Conservation (phyloP, 768 basidiomycete species). For the Hygrophoropsis aurantiaca region DNA sequence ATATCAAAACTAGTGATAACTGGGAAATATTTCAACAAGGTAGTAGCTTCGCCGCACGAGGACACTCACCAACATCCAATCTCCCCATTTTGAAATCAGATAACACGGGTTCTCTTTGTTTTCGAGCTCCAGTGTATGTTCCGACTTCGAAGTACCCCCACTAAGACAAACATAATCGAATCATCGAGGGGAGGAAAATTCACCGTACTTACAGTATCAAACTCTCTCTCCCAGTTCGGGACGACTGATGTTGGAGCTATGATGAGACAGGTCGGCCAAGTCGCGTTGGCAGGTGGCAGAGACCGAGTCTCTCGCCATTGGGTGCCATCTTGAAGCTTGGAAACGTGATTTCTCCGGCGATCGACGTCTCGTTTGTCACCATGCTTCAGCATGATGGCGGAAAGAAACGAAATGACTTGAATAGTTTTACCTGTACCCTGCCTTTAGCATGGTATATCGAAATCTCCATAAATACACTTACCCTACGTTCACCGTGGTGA, state of each 20-base stretch:
- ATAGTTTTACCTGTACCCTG: conserved; percentile 79
- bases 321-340: conserved; percentile 56
- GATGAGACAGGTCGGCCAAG: conserved; percentile 88
- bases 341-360: conserved; percentile 68
- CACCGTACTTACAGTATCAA: conserved; percentile 59
- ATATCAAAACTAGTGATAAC: conserved; percentile 83
- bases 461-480: conserved; percentile 13
- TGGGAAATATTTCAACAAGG: conserved; percentile 25
- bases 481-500: conserved; percentile 17
- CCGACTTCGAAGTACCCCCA: conserved; percentile 96
- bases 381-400: conserved; percentile 86
- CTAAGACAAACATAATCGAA: conserved; percentile 41
- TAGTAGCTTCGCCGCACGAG: too few relatives aligned
- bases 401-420: conserved; percentile 85
- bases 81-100: conserved; percentile 79
- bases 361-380: conserved; percentile 64
- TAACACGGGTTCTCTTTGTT: conserved; percentile 56
- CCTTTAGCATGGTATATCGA: conserved; percentile 2
- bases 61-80: conserved; percentile 75
- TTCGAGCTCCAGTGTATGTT: conserved; percentile 54
- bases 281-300: conserved; percentile 64
- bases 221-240: conserved; percentile 88
- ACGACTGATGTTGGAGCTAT: conserved; percentile 85
- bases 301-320: conserved; percentile 52
- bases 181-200: background rate